phyloP scores from a whole-genome alignment of 805 yeast species.

The Teunomyces stri region DNA sequence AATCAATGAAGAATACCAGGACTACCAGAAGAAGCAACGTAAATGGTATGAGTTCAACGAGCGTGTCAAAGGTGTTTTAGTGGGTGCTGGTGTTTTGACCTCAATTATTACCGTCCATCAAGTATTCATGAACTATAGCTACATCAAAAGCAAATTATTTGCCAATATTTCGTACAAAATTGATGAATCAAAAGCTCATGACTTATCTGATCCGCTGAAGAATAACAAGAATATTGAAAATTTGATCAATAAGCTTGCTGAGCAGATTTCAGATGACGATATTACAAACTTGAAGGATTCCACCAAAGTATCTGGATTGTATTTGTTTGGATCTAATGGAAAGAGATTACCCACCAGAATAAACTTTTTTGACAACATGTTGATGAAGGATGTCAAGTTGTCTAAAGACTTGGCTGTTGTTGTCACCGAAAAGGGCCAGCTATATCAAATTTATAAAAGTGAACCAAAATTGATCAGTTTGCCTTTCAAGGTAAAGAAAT shows the following conservation, averaged over 20 bases:
- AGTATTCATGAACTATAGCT: constrained; percentile 40
- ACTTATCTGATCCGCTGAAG: constrained; percentile 28
- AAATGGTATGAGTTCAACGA: constrained; percentile 40
- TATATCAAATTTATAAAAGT: constrained; percentile 57
- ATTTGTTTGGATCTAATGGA: constrained; percentile 34
- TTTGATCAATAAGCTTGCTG: constrained; percentile 26
- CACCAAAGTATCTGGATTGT: constrained; percentile 29
- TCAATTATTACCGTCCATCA: constrained; percentile 43
- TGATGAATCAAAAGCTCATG: constrained; percentile 36
- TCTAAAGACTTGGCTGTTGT: constrained; percentile 51
- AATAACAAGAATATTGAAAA: constrained; percentile 26
- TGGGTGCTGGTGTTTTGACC: constrained; percentile 41
- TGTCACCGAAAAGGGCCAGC: constrained; percentile 64
- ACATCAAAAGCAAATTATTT: constrained; percentile 31
- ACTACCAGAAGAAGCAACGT: constrained; percentile 24
- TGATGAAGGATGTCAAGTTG: constrained; percentile 55
- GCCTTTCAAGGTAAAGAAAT: constrained; percentile 27
- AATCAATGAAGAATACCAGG: constrained; percentile 26
- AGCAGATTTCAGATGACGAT: constrained; percentile 19
- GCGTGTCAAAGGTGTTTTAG: constrained; percentile 42
- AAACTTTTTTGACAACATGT: constrained; percentile 59
- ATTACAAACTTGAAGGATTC: constrained; percentile 22
- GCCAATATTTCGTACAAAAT: constrained; percentile 35
- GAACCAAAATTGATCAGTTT: constrained; percentile 22
- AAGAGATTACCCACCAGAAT: constrained; percentile 57